Evolutionary conservation across 2,329 filamentous ascomycete genomes (phyloP), one percentile per base, ranked within the genome.

Genomic region (Claviceps sp.): DNA sequence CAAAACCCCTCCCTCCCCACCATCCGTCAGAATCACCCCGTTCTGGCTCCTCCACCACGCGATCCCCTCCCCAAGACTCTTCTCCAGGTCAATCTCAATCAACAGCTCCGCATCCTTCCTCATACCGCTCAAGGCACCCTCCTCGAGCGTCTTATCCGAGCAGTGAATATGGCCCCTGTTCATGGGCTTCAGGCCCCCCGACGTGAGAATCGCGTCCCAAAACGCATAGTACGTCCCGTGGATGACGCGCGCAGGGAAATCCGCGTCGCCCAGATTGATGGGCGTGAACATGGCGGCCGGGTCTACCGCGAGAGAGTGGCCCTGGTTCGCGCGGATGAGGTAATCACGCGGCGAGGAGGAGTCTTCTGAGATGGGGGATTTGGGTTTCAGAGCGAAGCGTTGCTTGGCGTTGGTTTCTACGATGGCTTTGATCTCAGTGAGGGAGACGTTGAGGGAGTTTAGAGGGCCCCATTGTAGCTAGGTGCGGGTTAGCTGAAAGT

Each of bases 321-420:
- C 93, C 71, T 97, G 93, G 63, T 94, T 95, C 30, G 93, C 93
- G 61, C 93, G 89, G 69, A 98, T 96, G 36, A 94, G 75, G 72
- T 84, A 96, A 65, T 85, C 75, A 0, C 75, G 66, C 0, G 87
- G 76, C 48, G 85, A 72, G 8, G 63, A 62, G 20, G 65, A 64
- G 18, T 60, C 56, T 11, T 52, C 47, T 4, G 51, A 61, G 42
- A 60, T 60, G 7, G 14, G 36, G 2, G 47, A 22, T 4, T 43
- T 76, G 46, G 78, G 78, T 50, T 89, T 83, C 62, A 97, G 74
- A 1, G 82, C 79, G 72, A 94, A 98, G 41, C 93, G 86, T 67
- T 96, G 86, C 71, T 98, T 98, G 62, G 91, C 87, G 63, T 89
- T 94, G 48, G 78, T 77, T 14, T 72, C 67, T 13, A 96, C 89